A percentile compares a stretch with the other conserved stretches of the same genome.
These are phyloP conservation scores for Penicillium riverlandense DNA, from an alignment of 495 filamentous ascomycete species.

Conservation along the genomic window DNA sequence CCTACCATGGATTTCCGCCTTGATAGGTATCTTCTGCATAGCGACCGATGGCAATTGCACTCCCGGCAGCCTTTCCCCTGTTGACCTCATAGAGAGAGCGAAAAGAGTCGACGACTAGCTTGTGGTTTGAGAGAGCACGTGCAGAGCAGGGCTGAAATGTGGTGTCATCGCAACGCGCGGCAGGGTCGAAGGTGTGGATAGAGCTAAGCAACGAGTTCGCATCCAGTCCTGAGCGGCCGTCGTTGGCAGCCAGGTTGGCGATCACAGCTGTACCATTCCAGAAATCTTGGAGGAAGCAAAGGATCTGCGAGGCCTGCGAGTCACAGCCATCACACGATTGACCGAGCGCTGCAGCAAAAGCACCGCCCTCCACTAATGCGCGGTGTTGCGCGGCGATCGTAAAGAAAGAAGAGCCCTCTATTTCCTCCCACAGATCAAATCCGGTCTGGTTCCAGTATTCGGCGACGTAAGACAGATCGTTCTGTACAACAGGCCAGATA, in stretches of 20 bases:
- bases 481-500: constrained; percentile 57
- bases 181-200: constrained; percentile 59
- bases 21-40: constrained; percentile 67
- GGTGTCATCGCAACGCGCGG: constrained; percentile 39
- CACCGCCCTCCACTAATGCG: constrained; percentile 54
- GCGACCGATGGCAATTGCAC: constrained; percentile 58
- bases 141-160: constrained; percentile 58
- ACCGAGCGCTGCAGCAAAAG: constrained; percentile 38
- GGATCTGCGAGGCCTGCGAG: constrained; percentile 45
- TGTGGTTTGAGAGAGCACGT: constrained; percentile 58
- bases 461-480: constrained; percentile 64
- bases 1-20: constrained; percentile 55
- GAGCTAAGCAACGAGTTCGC: constrained; percentile 55
- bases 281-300: constrained; percentile 57
- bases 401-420: constrained; percentile 56
- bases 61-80: constrained; percentile 26
- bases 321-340: constrained; percentile 46
- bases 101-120: constrained; percentile 57
- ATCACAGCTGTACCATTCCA: constrained; percentile 55
- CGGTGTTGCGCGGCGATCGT: constrained; percentile 38
- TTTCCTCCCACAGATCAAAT: constrained; percentile 68
- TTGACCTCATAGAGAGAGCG: constrained; percentile 51
- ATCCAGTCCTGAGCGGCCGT: constrained; percentile 51
- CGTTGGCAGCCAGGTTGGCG: constrained; percentile 38
- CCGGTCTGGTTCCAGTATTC: constrained; percentile 67